Percentiles rank a stretch among this genome's conserved stretches.
Evolutionary conservation across 2,329 filamentous ascomycete species (phyloP).

Genomic region (Fusarium siculi): DNA sequence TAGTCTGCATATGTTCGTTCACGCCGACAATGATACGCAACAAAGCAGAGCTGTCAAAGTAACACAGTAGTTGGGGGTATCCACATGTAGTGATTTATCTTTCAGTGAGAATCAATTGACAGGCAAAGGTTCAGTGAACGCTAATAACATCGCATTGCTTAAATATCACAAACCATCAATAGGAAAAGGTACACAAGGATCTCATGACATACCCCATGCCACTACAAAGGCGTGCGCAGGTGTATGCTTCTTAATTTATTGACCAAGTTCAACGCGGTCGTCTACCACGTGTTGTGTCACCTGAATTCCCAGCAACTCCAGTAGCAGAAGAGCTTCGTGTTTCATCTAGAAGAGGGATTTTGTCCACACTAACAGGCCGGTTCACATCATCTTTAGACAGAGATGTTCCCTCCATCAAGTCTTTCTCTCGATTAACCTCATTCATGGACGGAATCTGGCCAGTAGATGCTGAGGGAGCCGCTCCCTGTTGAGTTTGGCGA

Average conservation of each 20-base stretch:
- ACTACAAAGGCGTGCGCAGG: not conserved
- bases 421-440: conserved; percentile 35
- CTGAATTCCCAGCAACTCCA: conserved; percentile 57
- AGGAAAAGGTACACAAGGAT: not conserved
- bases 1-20: not conserved
- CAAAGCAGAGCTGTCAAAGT: not conserved
- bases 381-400: conserved; percentile 33
- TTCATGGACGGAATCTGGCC: conserved; percentile 26
- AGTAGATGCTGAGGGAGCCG: conserved; percentile 26
- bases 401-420: conserved; percentile 19
- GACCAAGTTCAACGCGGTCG: conserved; percentile 47
- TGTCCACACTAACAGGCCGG: conserved; percentile 56
- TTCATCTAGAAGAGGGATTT: conserved; percentile 68
- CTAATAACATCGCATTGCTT: not conserved
- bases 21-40: not conserved
- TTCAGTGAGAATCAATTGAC: not conserved
- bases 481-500: conserved; percentile 21
- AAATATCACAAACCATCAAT: not conserved
- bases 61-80: not conserved
- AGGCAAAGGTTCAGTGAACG: not conserved
- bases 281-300: conserved; percentile 60
- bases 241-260: not conserved
- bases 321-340: conserved; percentile 49
- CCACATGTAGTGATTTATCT: not conserved
- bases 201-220: not conserved